Evolutionary conservation across 805 yeast species (phyloP), one percentile per base, ranked within the genome.

Genomic region (Starmerella davenportii): DNA sequence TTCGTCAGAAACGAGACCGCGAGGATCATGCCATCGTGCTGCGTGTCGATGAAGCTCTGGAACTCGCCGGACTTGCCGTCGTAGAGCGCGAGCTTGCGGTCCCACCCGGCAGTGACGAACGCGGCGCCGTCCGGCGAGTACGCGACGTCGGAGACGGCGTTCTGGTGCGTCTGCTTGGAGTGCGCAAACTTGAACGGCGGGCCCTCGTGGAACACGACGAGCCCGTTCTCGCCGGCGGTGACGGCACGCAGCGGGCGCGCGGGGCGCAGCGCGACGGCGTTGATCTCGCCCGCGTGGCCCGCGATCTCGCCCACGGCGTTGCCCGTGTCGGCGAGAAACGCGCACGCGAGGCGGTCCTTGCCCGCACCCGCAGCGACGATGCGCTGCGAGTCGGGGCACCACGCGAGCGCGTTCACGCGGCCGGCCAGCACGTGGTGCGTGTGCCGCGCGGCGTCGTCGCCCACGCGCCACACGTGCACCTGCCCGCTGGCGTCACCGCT

Each of bases 361-460:
- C 96, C 98, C 49, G 79, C 77, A 39, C 98, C 98, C 9, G 85
- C 96, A 1, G 94, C 94, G 53, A 90, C 80, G 38, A 90, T 62
- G 48, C 98, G 69, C 43, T 74, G 65, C 35, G 75, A 72, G 52
- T 87, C 98, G 21, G 76, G 76, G 56, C 90, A 96, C 96, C 96
- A 87, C 1, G 81, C 76, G 43, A 87, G 62, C 43, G 80, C 85
- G 48, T 70, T 77, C 52, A 90, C 74, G 5, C 79, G 70, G 4
- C 95, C 95, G 29, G 77, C 69, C 39, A 87, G 68, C 21, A 84
- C 72, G 45, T 71, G 79, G 54, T 73, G 79, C 49, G 19, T 29
- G 32, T 29, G 13, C 13, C 13, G 5, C 38, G 74, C 68, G 30
- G 62, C 66, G 18, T 53, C 55, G 50, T 82, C 92, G 7, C 15